Base-by-base conservation (phyloP, 306 rosid species). In the Phaseolus lunatus region DNA sequence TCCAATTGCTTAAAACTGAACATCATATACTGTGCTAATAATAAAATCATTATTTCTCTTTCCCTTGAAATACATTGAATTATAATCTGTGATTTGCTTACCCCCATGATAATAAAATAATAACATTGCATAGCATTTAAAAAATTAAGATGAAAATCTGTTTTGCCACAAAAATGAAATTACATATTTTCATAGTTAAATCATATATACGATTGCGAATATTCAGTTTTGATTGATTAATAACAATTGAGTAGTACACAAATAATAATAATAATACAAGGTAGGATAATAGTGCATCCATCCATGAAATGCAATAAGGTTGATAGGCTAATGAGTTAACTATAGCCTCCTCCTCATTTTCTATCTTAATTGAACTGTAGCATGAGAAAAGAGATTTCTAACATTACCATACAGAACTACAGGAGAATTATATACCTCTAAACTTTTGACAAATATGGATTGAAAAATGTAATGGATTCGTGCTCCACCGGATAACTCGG, bases 381-480 rank as follows among this genome's bases (percentile, higher is more conserved):
- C 52, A 31, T 18, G 48, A 64, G 35, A 14, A 39, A 22, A 39
- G 13, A 59, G 26, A 72, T 14, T 71, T 33, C 13, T 5, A 50
- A 66, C 15, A 29, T 9, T 29, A 31, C 16, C 43, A 45, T 9
- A 70, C 9, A n/a, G 12, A 61, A 53, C 67, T 75, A 45, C 44
- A 80, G 43, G 29, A 79, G 52, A 76, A 65, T 58, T 45, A 33
- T 65, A 58, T 84, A 96, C 99, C 99, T 96, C 98, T 75, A 96
- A 86, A 88, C 99, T 96, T 79, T 75, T 91, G 85, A 92, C 99
- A 35, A 92, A 96, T 78, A 96, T 92, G 62, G 91, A 87, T 68
- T 96, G 99, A 78, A 96, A 96, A 78, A 96, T 92, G 72, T 96
- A 92, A 80, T 91, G 99, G 77, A 96, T 91, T 70, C 99, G 88